Conservation (phyloP, 176 grass and related monocot genomes). For the Dendrocalamus sinicus region DNA sequence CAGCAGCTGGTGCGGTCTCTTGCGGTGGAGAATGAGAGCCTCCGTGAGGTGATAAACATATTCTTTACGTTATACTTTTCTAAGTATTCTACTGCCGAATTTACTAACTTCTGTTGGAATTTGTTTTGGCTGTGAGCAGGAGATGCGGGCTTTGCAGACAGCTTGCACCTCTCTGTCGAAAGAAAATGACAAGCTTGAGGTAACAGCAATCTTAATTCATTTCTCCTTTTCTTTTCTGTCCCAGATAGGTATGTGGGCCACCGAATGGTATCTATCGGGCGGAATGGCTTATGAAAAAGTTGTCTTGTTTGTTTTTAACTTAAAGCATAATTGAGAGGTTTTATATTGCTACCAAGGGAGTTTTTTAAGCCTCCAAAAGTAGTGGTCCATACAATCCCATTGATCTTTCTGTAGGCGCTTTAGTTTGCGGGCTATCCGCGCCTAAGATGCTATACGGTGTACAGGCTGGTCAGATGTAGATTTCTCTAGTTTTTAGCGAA, state of each 20-base stretch:
- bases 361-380: constrained; percentile 33
- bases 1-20: constrained; percentile 62
- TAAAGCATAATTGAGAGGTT: constrained; percentile 45
- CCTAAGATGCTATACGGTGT: constrained; percentile 4
- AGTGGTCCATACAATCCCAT: constrained; percentile 30
- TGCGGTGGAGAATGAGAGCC: constrained; percentile 48
- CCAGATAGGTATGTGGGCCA: constrained; percentile 37
- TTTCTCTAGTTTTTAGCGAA: background rate
- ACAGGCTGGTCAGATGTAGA: background rate
- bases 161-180: constrained; percentile 46
- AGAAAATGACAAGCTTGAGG: constrained; percentile 67
- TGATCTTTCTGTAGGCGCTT: constrained; percentile 36
- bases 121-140: constrained; percentile 49
- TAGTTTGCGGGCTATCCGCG: constrained; percentile 35
- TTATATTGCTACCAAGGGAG: constrained; percentile 32
- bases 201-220: constrained; percentile 26
- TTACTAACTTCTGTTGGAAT: constrained; percentile 3
- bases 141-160: constrained; percentile 54
- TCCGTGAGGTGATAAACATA: constrained; percentile 43
- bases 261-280: constrained; percentile 24
- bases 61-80: background rate
- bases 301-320: constrained; percentile 43
- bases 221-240: constrained; percentile 18
- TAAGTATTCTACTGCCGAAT: background rate
- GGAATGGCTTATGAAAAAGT: constrained; percentile 40